Percentiles rank a stretch among this genome's conserved stretches.
phyloP scores from a whole-genome alignment of 495 filamentous ascomycete species.

The Lasiosphaeriaceae sp. region DNA sequence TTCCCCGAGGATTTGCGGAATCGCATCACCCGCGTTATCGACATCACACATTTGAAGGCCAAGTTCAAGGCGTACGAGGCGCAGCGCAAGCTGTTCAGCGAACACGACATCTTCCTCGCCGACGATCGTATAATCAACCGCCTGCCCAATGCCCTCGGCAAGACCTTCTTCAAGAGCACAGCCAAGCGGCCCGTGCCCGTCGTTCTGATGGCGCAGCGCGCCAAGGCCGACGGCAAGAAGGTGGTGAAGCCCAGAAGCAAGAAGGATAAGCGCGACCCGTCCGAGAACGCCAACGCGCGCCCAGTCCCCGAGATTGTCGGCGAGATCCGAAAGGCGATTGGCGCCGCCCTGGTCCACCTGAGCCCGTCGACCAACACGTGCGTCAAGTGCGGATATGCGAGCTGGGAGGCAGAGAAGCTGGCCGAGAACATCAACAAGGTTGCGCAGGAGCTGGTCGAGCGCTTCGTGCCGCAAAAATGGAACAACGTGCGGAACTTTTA shows the following conservation, averaged over 20 bases:
- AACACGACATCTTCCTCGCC: constrained; percentile 83
- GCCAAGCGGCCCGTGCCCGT: constrained; percentile 86
- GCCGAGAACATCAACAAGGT: constrained; percentile 75
- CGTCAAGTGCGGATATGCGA: constrained; percentile 67
- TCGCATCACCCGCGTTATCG: constrained; percentile 77
- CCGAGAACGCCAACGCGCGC: constrained; percentile 34
- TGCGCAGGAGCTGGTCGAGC: constrained; percentile 62
- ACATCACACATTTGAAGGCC: constrained; percentile 73
- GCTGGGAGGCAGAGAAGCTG: constrained; percentile 68
- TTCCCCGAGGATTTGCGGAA: constrained; percentile 70
- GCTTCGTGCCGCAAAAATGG: constrained; percentile 80
- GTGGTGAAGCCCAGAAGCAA: constrained; percentile 49
- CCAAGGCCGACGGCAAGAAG: constrained; percentile 63
- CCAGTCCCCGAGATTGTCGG: constrained; percentile 55
- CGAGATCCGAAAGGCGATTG: constrained; percentile 68
- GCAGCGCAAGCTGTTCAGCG: constrained; percentile 73
- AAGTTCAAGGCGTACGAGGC: constrained; percentile 86
- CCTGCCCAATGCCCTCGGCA: constrained; percentile 75
- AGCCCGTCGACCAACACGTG: constrained; percentile 31
- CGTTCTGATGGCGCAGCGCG: constrained; percentile 58
- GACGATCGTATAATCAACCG: constrained; percentile 77
- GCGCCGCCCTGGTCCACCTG: constrained; percentile 58
- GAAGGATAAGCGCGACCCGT: constrained; percentile 34
- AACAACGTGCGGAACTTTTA: constrained; percentile 76
- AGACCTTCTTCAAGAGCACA: constrained; percentile 74